Percentiles rank a stretch among this genome's conserved stretches.
phyloP scores from a whole-genome alignment of 768 basidiomycete species.

The Auriscalpium vulgare region DNA sequence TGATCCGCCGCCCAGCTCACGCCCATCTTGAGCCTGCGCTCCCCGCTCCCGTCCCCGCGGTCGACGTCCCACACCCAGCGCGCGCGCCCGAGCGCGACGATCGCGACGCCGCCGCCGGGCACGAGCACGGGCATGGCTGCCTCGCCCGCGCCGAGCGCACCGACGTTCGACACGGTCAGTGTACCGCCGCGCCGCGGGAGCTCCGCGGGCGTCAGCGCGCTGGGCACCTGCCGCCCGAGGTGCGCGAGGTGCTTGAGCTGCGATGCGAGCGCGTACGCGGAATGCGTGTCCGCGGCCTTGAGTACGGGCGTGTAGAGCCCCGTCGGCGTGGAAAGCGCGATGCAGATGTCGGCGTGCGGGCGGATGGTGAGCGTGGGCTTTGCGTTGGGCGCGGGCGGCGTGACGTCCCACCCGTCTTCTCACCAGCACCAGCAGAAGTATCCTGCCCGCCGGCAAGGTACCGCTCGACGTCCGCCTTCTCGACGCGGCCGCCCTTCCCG shows the following conservation, averaged over 20 bases:
- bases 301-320: conserved; percentile 81
- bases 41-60: conserved; percentile 36
- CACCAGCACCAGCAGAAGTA: conserved; percentile 10
- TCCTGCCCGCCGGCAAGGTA: conserved; percentile 32
- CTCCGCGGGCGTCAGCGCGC: conserved; percentile 53
- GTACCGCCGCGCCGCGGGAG: conserved; percentile 76
- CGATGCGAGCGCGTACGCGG: conserved; percentile 55
- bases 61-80: conserved; percentile 73
- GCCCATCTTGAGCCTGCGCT: conserved; percentile 49
- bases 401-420: conserved; percentile 13
- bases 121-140: conserved; percentile 69
- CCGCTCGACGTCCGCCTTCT: conserved; percentile 64
- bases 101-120: conserved; percentile 78
- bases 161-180: conserved; percentile 75
- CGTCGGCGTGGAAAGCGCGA: conserved; percentile 74
- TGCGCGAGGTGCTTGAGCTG: conserved; percentile 51
- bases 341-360: conserved; percentile 62
- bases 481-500: conserved; percentile 67
- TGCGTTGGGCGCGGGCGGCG: conserved; percentile 9
- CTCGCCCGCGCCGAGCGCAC: conserved; percentile 70
- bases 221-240: conserved; percentile 61
- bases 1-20: conserved; percentile 87
- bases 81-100: conserved; percentile 74
- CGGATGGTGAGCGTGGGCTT: conserved; percentile 71
- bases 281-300: conserved; percentile 40